Base-by-base conservation (phyloP, 768 basidiomycete species). In the Tephrocybe sp. region DNA sequence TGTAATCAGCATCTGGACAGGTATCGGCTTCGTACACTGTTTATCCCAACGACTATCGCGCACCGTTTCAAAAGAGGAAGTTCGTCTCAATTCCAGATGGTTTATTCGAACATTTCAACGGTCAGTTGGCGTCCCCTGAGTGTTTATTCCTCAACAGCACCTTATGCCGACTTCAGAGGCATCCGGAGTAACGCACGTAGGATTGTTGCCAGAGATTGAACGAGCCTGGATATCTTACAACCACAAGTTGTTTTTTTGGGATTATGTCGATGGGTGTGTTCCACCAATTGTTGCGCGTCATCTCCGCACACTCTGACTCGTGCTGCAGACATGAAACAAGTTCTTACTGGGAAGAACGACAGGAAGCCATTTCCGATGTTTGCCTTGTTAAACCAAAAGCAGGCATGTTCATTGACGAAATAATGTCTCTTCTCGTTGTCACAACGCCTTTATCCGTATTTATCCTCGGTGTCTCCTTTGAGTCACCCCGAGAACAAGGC, bases 141-240 rank as follows among this genome's bases (percentile, higher is more conserved):
- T 47, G 21, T 33, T 8, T 4, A 10, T 39, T 27, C 37, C 23
- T 29, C 21, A 36, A 61, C 2, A 18, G 27, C 19, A 27, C 21
- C 16, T 59, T 52, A 34, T 34, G 27, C 15, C 42, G 45, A 23
- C 21, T 19, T 4, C 61, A 91, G 88, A 76, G 48, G 76, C 80
- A 29, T 84, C 73, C 60, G 80, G 87, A 46, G 81, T 81, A 21
- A 83, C 88, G 15, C 85, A 89, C 60, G 88, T 97, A 87, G 94
- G 94, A 9, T 69, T 99, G 45, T 79, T 98, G 63, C 85, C 93
- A 21, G 90, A 94, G 59, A 90, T 98, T 53, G 92, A 95, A 58
- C 81, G 93, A 39, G 94, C 89, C 0, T 99, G 94, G 93, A 88
- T 97, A 55, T 88, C 91, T 9, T 88, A 95, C 50, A 93, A 97